These are phyloP conservation scores for Dactylorhiza incarnata DNA, from an alignment of 106 monocot genomes.

Conservation along the genomic window DNA sequence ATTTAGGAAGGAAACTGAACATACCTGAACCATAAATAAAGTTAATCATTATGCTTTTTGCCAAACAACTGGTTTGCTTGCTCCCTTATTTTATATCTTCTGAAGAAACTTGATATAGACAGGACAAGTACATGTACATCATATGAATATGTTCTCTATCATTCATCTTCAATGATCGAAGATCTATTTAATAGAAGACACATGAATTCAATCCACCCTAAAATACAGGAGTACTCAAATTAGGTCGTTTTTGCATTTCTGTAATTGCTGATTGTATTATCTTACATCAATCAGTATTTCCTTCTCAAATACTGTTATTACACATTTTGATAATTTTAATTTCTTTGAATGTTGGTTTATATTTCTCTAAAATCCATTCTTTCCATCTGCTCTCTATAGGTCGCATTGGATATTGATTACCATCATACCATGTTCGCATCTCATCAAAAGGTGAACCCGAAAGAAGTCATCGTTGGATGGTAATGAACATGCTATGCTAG, in stretches of 20 bases:
- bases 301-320: neutral
- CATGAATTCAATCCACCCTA: neutral
- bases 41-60: neutral
- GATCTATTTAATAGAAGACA: neutral
- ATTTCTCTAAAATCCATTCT: neutral
- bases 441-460: slow-evolving; percentile 65
- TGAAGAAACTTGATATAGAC: neutral
- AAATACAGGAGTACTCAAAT: neutral
- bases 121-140: too few relatives aligned
- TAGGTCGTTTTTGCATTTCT: neutral
- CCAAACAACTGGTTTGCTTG: neutral
- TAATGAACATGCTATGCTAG: slow-evolving; percentile 12
- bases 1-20: neutral
- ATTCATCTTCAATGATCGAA: neutral
- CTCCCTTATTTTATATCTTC: neutral
- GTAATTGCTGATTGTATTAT: neutral
- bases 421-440: slow-evolving; percentile 59
- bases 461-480: slow-evolving; percentile 75
- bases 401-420: slow-evolving; percentile 68
- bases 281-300: neutral
- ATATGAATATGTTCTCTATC: neutral
- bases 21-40: neutral
- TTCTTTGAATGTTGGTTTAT: neutral
- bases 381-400: slow-evolving; percentile 16
- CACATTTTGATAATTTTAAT: neutral